Evolutionary conservation across 345 rosid genomes (phyloP), one percentile per base, ranked within the genome.

Genomic region (Hibiscus tridactylites): DNA sequence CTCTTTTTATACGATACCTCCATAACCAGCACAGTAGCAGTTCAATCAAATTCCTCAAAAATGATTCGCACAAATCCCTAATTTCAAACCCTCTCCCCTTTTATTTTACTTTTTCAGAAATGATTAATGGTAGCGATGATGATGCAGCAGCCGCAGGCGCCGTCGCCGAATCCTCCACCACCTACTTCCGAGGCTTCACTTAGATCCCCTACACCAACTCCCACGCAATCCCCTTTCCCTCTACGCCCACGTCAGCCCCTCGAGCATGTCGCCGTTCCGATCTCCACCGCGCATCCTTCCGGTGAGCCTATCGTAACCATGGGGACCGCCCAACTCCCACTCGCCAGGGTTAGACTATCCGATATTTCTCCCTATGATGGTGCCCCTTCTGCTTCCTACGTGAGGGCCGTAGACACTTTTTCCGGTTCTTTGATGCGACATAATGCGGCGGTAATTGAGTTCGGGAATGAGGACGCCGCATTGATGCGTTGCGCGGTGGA

Each of bases 371-470:
- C 91, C 31, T 88, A 88, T 49, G 97, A 91, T 54, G 99, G 99
- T 56, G 88, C 93, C 47, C 93, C 97, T 31, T 71, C 75, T 8
- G 84, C 81, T 42, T 35, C 86, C 16, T 95, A 88, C 73, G 60
- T 68, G 33, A 85, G 83, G 84, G 96, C 97, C 2, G 93, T 91
- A 24, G 99, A 91, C 82, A 86, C 92, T 35, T 79, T 91, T 17
- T 86, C 96, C 17, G 82, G 85, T 63, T 95, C 99, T 52, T 75
- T 95, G 81, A 87, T 81, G 83, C 84, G 88, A 75, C 84, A 85
- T 75, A 95, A 95, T 77, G 93, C 99, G 5, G 95, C 88, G 3
- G 87, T 91, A 71, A 90, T 95, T 69, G 97, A 91, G 77, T 74
- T 95, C 57, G 92, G 90, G 35, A 73, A 83, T 44, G 91, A 90